phyloP scores from a whole-genome alignment of 305 asterid species.

The Solanum hybrid region DNA sequence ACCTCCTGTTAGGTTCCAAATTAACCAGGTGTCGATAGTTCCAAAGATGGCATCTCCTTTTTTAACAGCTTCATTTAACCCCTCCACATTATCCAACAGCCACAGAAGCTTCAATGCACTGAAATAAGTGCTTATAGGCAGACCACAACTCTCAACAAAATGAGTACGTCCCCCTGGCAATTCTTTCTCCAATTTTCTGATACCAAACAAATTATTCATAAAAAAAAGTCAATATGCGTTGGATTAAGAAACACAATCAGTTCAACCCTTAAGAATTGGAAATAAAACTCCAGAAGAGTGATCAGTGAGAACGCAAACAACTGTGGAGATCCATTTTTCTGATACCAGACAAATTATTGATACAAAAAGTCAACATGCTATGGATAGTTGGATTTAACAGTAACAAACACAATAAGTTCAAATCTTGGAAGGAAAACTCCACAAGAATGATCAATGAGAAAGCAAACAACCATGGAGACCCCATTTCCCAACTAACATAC shows the following conservation, averaged over 20 bases:
- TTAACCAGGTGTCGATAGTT: constrained; percentile 85
- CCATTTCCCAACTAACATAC: not conserved
- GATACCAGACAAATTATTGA: not conserved
- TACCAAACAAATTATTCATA: not conserved
- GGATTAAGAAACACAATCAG: not conserved
- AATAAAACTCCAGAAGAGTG: not conserved
- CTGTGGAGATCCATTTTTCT: not conserved
- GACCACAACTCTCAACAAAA: constrained; percentile 70
- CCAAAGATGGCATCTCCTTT: constrained; percentile 82
- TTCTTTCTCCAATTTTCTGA: constrained; percentile 74
- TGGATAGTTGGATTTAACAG: not conserved
- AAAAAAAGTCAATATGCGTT: not conserved
- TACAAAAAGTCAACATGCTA: not conserved
- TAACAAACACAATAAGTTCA: not conserved
- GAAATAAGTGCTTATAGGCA: constrained; percentile 95
- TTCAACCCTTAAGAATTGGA: not conserved
- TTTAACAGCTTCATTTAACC: constrained; percentile 51
- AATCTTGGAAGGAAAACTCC: not conserved
- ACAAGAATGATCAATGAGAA: not conserved
- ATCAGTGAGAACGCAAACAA: not conserved
- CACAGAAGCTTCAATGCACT: constrained; percentile 84
- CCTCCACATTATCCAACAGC: constrained; percentile 68
- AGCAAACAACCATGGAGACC: not conserved
- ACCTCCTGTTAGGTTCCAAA: constrained; percentile 93
- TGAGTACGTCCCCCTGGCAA: constrained; percentile 79